Percentiles rank a stretch among this genome's conserved stretches.
Evolutionary conservation across 2,329 filamentous ascomycete genomes (phyloP).

Genomic region (Neopestalotiopsis clavispora): DNA sequence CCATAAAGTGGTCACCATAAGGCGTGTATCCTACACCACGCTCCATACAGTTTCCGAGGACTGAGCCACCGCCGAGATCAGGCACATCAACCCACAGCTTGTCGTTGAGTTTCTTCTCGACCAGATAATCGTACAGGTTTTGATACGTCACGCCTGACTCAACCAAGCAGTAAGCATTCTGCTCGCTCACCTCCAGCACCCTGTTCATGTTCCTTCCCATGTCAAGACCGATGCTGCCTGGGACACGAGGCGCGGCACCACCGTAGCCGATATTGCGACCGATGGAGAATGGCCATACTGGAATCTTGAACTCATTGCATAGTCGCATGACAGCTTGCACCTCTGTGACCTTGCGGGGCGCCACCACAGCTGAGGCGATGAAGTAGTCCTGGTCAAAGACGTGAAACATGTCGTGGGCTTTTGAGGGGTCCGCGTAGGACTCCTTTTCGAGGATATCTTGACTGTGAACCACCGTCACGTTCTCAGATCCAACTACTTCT

Average conservation of each 20-base stretch:
- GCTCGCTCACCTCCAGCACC: constrained; percentile 54
- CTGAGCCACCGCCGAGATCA: constrained; percentile 47
- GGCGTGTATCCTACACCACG: constrained; percentile 52
- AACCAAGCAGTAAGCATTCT: constrained; percentile 55
- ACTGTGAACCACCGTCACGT: constrained; percentile 12
- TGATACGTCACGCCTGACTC: constrained; percentile 62
- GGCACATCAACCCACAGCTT: constrained; percentile 50
- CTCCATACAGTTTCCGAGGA: constrained; percentile 51
- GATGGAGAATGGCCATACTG: constrained; percentile 36
- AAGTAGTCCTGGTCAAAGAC: constrained; percentile 51
- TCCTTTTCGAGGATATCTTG: constrained; percentile 3
- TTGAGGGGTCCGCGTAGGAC: constrained; percentile 11
- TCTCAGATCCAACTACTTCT: constrained; percentile 5
- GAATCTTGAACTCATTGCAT: constrained; percentile 36
- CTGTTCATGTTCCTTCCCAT: constrained; percentile 58
- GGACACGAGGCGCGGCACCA: constrained; percentile 56
- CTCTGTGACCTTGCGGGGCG: constrained; percentile 35
- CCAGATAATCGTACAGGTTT: constrained; percentile 53
- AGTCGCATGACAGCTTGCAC: constrained; percentile 38
- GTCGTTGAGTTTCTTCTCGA: constrained; percentile 43
- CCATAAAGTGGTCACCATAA: constrained; percentile 47
- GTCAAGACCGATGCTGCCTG: constrained; percentile 55
- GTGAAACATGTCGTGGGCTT: constrained; percentile 45
- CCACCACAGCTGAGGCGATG: constrained; percentile 48
- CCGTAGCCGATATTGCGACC: constrained; percentile 53